Base-by-base conservation (phyloP, 768 basidiomycete genomes). In the Collybia sordida region DNA sequence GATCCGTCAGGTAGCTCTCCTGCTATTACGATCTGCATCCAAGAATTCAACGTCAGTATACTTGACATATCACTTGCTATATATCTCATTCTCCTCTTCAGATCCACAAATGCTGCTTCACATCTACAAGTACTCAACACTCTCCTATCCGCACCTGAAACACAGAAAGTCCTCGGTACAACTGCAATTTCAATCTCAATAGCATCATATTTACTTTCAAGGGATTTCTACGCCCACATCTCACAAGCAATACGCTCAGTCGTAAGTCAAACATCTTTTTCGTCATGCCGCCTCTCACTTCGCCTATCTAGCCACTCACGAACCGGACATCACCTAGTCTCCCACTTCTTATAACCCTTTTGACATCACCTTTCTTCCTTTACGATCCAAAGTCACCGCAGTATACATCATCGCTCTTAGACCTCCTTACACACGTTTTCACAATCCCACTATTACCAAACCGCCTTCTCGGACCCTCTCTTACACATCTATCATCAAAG, bases 391-490 rank as follows among this genome's bases (percentile, higher is more conserved):
- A 18, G 65, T 65, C 38, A 60, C 58, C 22, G 38, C 53, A 1
- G 28, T 55, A 37, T 56, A 60, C 34, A 12, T 12, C 3, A 9
- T 36, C 11, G 9, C 45, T 35, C 11, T 18, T 9, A 7, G 15
- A 1, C 57, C 61, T 1, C 45, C 56, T 89, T 46, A 60, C 71
- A 14, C 65, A 72, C 52, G 80, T 95, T 47, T 72, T 96, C 50
- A 78, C 85, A 1, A 72, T 95, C 38, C 88, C 90, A 0, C 69
- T 92, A 0, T 76, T 98, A 0, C 92, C 91, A 1, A 87, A 90
- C 64, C 86, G 83, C 6, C 71, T 88, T 40, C 87, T 82, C 28
- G 71, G 85, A 18, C 64, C 69, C 0, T 76, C 81, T 18, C 77
- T 96, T 28, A 81, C 83, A 3, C 67, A 76, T 19, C 72, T 98